Percentiles rank a stretch among this genome's conserved stretches.
Conservation (phyloP, 2,329 filamentous ascomycete genomes). For the Tothia fuscella region DNA sequence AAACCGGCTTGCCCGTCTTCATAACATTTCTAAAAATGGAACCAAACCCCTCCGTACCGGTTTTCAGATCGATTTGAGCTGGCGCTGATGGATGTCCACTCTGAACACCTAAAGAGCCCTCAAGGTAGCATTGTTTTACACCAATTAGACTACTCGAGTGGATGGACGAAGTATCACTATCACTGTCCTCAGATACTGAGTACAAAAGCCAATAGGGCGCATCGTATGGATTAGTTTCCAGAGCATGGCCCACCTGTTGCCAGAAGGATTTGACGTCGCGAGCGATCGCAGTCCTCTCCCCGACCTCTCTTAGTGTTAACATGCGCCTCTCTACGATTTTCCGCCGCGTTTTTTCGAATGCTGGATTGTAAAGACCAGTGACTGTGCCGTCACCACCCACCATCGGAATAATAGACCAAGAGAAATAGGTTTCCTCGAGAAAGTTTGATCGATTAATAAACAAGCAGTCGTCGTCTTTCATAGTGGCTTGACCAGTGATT, state of each 20-base stretch:
- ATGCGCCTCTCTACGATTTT: constrained; percentile 71
- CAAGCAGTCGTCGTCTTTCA: constrained; percentile 72
- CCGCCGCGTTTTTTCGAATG: constrained; percentile 68
- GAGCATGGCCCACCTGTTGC: constrained; percentile 53
- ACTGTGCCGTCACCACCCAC: constrained; percentile 63
- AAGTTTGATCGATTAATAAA: constrained; percentile 59
- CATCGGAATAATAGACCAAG: constrained; percentile 69
- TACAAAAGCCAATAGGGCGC: constrained; percentile 69
- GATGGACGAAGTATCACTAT: constrained; percentile 61
- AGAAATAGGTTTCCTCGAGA: constrained; percentile 71
- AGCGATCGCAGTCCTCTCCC: constrained; percentile 62
- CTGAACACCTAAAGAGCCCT: constrained; percentile 60
- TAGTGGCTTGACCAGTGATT: constrained; percentile 61
- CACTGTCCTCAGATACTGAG: constrained; percentile 57
- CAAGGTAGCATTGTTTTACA: constrained; percentile 54
- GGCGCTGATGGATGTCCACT: constrained; percentile 50
- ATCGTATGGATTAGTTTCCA: constrained; percentile 64
- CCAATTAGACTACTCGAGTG: constrained; percentile 54
- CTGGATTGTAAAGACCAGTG: constrained; percentile 66
- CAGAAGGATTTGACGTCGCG: constrained; percentile 63
- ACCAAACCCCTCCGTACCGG: constrained; percentile 60
- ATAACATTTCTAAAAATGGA: constrained; percentile 68
- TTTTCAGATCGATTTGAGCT: constrained; percentile 53
- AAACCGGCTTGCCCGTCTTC: constrained; percentile 51
- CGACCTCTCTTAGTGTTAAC: constrained; percentile 66